A percentile compares a stretch with the other conserved stretches of the same genome.
These are phyloP conservation scores for Malus sieversii DNA, from an alignment of 306 rosid species.

Conservation along the genomic window DNA sequence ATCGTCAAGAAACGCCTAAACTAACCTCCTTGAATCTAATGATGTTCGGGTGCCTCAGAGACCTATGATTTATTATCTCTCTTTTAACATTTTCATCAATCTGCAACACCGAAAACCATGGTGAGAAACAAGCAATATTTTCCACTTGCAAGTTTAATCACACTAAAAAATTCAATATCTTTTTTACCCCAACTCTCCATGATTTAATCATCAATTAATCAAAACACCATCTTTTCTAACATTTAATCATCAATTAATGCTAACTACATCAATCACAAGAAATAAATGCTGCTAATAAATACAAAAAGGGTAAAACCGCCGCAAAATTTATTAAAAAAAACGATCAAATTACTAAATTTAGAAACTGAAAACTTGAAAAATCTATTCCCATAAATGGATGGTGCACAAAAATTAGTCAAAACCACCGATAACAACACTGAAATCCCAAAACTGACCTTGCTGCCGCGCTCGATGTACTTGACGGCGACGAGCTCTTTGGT, in stretches of 20 bases:
- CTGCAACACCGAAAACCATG: slow-evolving; percentile 37
- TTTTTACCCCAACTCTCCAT: background rate
- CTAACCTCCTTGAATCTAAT: slow-evolving; percentile 86
- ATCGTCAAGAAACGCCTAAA: slow-evolving; percentile 10
- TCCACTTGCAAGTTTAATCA: background rate
- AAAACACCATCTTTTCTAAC: background rate
- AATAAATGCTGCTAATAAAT: background rate
- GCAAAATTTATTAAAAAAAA: background rate
- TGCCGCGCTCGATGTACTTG: slow-evolving; percentile 86
- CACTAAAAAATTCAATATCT: background rate
- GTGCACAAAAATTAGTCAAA: background rate
- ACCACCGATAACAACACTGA: background rate
- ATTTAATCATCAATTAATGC: background rate
- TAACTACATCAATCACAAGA: background rate
- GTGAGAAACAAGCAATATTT: background rate
- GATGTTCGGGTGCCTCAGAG: slow-evolving; percentile 85
- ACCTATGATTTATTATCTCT: slow-evolving; percentile 90
- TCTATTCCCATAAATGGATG: background rate
- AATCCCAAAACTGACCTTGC: slow-evolving; percentile 47
- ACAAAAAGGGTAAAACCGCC: background rate
- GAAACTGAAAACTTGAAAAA: slow-evolving; percentile 10
- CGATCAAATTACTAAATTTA: slow-evolving; percentile 9
- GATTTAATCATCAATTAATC: background rate
- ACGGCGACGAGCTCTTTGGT: slow-evolving; percentile 87
- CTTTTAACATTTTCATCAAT: slow-evolving; percentile 89